phyloP scores from a whole-genome alignment of 108 stramenopile species.

The Discostella pseudostelligera region DNA sequence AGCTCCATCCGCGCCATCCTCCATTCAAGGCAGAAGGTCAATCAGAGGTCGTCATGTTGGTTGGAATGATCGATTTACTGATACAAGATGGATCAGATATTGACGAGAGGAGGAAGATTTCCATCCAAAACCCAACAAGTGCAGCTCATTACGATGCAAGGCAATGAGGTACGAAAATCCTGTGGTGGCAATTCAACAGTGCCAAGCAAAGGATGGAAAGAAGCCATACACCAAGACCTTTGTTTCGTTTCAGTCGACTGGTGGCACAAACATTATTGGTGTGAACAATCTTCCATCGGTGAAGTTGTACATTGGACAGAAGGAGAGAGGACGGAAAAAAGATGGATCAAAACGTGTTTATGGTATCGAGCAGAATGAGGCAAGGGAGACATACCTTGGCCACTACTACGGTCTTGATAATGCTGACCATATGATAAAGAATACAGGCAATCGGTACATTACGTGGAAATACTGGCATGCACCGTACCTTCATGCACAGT shows the following conservation, averaged over 20 bases:
- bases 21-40: neutral
- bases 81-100: neutral
- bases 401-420: constrained; percentile 11
- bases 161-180: constrained; percentile 5
- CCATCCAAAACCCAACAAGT: no score
- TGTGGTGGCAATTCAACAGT: constrained; percentile 10
- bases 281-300: constrained; percentile 3
- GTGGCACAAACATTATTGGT: constrained; percentile 4
- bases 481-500: constrained; percentile 5
- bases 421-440: constrained; percentile 9
- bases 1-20: neutral
- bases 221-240: constrained; percentile 10
- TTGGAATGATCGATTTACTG: neutral
- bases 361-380: constrained; percentile 20
- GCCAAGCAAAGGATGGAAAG: neutral
- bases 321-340: neutral
- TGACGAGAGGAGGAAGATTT: neutral
- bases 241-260: constrained; percentile 22
- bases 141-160: neutral
- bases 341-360: constrained; percentile 8
- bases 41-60: neutral
- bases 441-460: neutral
- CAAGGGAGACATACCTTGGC: constrained; percentile 1
- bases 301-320: neutral
- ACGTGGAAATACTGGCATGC: constrained; percentile 29